phyloP scores from a whole-genome alignment of 306 rosid genomes.

The Sindora glabra region DNA sequence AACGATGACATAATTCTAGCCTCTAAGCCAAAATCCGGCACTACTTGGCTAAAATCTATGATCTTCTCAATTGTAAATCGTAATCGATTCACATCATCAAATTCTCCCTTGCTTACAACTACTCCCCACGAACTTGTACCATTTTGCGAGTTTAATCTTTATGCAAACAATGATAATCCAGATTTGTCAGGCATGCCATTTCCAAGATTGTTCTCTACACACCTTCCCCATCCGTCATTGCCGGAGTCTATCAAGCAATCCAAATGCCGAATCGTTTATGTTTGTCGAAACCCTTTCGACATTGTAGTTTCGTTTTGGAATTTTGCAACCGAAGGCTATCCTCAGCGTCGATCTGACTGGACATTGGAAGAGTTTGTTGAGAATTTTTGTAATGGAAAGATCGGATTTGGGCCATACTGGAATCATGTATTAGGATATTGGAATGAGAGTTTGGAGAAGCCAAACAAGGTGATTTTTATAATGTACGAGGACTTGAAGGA shows the following conservation, averaged over 20 bases:
- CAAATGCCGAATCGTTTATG: conserved; percentile 25
- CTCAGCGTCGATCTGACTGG: neutral
- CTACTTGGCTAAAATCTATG: too few species aligned
- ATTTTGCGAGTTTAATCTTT: conserved; percentile 36
- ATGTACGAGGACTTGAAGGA: conserved; percentile 49
- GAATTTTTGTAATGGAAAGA: conserved; percentile 28
- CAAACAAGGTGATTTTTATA: conserved; percentile 40
- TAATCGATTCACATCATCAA: too few species aligned
- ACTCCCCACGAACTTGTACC: conserved; percentile 1
- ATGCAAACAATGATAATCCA: conserved; percentile 20
- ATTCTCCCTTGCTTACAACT: too few species aligned
- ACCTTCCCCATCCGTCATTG: conserved; percentile 31
- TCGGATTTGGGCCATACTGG: conserved; percentile 50
- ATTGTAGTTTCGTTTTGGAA: conserved; percentile 39
- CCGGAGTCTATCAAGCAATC: conserved; percentile 23
- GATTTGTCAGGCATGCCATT: conserved; percentile 23
- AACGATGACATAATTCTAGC: neutral
- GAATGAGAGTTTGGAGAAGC: conserved; percentile 32
- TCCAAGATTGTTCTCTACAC: conserved; percentile 52
- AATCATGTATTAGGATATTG: conserved; percentile 50
- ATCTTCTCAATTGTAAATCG: too few species aligned
- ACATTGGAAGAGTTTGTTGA: conserved; percentile 33
- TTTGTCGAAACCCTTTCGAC: conserved; percentile 54
- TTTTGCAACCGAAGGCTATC: conserved; percentile 8
- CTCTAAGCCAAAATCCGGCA: neutral